Conservation (phyloP, 257 asterid genomes). For the Plantago ovata region DNA sequence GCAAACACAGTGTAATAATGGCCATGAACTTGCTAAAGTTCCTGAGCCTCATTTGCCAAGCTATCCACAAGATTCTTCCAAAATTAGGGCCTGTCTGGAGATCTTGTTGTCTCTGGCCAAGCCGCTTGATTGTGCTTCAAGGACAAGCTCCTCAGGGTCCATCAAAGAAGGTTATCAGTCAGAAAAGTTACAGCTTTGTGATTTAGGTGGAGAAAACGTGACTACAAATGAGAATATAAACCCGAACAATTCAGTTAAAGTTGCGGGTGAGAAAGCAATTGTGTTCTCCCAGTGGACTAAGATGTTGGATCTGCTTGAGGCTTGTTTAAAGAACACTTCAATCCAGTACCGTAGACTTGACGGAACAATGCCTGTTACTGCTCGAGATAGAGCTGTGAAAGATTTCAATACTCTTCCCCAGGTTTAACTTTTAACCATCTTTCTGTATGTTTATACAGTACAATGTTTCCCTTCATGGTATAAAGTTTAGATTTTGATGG, state of each 20-base stretch:
- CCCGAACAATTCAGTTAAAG: conserved; percentile 25
- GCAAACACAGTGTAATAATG: conserved; percentile 34
- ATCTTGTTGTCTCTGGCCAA: conserved; percentile 56
- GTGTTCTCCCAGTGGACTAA: conserved; percentile 99
- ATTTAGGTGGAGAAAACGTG: conserved; percentile 21
- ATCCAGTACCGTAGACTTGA: conserved; percentile 92
- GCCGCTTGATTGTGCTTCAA: conserved; percentile 27
- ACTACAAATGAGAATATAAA: conserved; percentile 19
- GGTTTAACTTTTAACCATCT: conserved; percentile 41
- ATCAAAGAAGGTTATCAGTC: conserved; percentile 24
- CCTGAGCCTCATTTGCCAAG: conserved; percentile 33
- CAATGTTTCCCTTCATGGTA: conserved; percentile 4
- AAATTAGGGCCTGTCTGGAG: conserved; percentile 81
- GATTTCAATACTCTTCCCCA: conserved; percentile 86
- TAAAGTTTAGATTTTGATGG: conserved; percentile 17
- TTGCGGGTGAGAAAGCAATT: conserved; percentile 76
- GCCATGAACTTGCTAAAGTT: conserved; percentile 31
- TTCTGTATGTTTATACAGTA: conserved; percentile 6
- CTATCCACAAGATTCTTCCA: conserved; percentile 66
- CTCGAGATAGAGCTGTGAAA: conserved; percentile 93
- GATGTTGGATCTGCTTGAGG: conserved; percentile 96
- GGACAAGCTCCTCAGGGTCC: conserved; percentile 25
- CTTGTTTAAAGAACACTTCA: conserved; percentile 51
- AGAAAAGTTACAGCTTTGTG: conserved; percentile 26
- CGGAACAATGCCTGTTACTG: conserved; percentile 87